Percentiles rank a stretch among this genome's conserved stretches.
These are phyloP conservation scores for Termitomyces sp. DNA, from an alignment of 768 basidiomycete genomes.

Conservation along the genomic window DNA sequence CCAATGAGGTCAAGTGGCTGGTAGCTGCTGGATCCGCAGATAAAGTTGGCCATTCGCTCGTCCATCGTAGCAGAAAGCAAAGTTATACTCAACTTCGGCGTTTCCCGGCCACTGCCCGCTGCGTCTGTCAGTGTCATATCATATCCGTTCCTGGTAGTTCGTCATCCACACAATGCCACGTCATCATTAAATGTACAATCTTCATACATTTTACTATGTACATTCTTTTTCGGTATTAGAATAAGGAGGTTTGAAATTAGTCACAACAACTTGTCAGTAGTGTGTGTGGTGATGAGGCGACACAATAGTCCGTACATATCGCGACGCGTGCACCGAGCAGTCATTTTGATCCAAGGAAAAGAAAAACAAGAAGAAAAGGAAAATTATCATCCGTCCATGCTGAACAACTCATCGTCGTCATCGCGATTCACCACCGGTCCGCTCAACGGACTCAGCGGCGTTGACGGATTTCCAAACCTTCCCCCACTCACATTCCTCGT, in stretches of 20 bases:
- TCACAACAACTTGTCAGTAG: neutral
- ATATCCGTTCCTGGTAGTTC: no score
- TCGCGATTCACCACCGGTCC: constrained; percentile 55
- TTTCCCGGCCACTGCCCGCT: neutral
- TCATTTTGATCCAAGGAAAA: constrained; percentile 1
- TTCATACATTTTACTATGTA: constrained; percentile 4
- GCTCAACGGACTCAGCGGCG: constrained; percentile 57
- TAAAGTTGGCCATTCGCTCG: constrained; percentile 38
- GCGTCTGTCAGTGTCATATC: no score
- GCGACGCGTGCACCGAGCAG: neutral
- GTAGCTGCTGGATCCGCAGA: constrained; percentile 51
- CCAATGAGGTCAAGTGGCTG: constrained; percentile 83
- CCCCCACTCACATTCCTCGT: constrained; percentile 35
- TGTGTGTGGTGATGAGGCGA: neutral
- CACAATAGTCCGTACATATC: neutral
- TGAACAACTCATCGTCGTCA: constrained; percentile 66
- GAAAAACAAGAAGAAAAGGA: neutral
- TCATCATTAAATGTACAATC: constrained; percentile 2
- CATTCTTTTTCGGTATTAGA: neutral
- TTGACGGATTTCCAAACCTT: constrained; percentile 28
- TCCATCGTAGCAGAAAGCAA: constrained; percentile 14
- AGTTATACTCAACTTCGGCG: constrained; percentile 13
- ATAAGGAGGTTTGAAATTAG: neutral
- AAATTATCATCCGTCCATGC: constrained; percentile 50
- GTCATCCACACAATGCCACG: neutral